These are phyloP conservation scores for Cercospora zeina DNA, from an alignment of 2,329 filamentous ascomycete genomes.

Conservation along the genomic window DNA sequence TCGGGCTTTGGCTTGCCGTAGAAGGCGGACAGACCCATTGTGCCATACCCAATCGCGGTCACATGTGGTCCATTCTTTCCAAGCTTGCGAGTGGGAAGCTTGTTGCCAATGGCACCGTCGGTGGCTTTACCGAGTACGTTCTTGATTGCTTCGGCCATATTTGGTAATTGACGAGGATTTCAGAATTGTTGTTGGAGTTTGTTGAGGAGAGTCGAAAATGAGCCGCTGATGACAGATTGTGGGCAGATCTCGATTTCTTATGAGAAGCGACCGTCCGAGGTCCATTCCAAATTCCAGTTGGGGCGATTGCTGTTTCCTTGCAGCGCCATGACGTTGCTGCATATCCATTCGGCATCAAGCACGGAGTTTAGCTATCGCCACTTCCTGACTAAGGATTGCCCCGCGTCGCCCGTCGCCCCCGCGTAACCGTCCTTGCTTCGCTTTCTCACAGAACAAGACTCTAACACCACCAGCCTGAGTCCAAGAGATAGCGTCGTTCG, in stretches of 20 bases:
- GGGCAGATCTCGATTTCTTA: not conserved
- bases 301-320: not conserved
- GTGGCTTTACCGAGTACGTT: constrained; percentile 30
- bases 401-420: not conserved
- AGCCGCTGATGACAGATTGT: not conserved
- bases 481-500: too few species aligned
- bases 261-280: not conserved
- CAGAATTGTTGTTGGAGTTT: not conserved
- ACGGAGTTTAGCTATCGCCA: constrained; percentile 3
- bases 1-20: constrained; percentile 54
- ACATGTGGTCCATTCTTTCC: constrained; percentile 57
- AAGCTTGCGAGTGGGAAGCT: constrained; percentile 50
- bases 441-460: not conserved
- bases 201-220: not conserved
- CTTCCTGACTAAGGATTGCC: not conserved
- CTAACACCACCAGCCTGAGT: too few species aligned
- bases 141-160: constrained; percentile 27
- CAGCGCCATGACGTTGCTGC: not conserved
- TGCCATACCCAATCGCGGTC: constrained; percentile 54
- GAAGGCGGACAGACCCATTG: constrained; percentile 54
- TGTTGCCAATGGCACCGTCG: constrained; percentile 32
- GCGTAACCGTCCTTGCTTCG: not conserved
- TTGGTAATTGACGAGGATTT: not conserved
- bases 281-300: not conserved
- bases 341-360: not conserved